Conservation (phyloP, 441 rosid species). For the Bruguiera hainesii region DNA sequence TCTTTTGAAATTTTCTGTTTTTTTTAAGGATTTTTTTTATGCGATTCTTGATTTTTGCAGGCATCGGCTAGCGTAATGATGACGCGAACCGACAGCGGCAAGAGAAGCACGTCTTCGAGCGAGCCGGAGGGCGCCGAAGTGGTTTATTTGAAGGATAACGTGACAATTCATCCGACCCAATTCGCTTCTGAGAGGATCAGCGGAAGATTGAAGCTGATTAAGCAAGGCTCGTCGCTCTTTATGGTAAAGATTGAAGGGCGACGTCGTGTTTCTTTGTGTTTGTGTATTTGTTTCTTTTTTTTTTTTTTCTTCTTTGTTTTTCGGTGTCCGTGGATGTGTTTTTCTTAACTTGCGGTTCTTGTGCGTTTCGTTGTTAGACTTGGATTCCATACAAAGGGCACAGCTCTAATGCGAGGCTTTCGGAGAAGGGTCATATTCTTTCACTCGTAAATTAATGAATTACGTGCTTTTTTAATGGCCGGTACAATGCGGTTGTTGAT, state of each 20-base stretch:
- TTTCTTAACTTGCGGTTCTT: not conserved
- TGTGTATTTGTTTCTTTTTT: not conserved
- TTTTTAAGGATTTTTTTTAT: conserved; percentile 8
- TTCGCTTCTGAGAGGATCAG: conserved; percentile 86
- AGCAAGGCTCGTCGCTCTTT: conserved; percentile 66
- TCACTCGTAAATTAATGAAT: conserved; percentile 8
- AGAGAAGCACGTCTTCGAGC: conserved; percentile 45
- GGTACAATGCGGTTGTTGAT: conserved; percentile 9
- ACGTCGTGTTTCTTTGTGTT: not conserved
- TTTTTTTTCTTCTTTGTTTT: not conserved
- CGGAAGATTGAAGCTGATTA: conserved; percentile 86
- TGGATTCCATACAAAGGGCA: conserved; percentile 95
- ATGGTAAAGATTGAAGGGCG: conserved; percentile 38
- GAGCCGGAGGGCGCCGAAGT: conserved; percentile 72
- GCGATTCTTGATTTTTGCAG: conserved; percentile 27
- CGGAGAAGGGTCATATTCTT: conserved; percentile 68
- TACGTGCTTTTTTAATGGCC: not conserved
- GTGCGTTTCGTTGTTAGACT: conserved; percentile 41
- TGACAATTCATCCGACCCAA: conserved; percentile 94
- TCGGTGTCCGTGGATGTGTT: not conserved
- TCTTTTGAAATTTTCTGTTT: not conserved
- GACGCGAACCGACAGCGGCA: conserved; percentile 58
- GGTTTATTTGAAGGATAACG: conserved; percentile 75
- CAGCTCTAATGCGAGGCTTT: conserved; percentile 53
- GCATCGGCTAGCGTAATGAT: conserved; percentile 68